Percentiles rank a stretch among this genome's conserved stretches.
phyloP scores from a whole-genome alignment of 139 green algal species.

The Gonium pectorale region DNA sequence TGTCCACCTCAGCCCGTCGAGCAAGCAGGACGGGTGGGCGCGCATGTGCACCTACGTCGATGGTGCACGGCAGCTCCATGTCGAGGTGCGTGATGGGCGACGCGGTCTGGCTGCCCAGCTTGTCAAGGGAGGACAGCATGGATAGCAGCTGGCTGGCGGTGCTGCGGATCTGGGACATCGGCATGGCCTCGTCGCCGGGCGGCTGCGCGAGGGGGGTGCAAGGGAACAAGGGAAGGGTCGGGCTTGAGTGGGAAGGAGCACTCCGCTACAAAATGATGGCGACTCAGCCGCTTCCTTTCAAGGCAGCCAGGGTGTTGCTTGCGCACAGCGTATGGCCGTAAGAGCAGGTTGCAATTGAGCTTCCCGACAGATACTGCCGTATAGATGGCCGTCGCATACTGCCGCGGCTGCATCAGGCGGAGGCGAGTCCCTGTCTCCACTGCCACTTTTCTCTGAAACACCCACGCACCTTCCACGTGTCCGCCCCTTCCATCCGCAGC shows the following conservation, averaged over 20 bases:
- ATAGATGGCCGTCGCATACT: no score
- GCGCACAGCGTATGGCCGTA: no score
- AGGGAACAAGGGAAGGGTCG: background rate
- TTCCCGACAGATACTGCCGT: no score
- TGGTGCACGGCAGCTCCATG: conserved; percentile 13
- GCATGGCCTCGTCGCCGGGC: background rate
- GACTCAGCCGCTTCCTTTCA: no score
- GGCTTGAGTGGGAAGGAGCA: no score
- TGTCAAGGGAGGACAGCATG: background rate
- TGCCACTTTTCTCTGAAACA: background rate
- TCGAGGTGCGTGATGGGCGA: conserved; percentile 16
- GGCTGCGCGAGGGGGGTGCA: background rate
- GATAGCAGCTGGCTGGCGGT: background rate
- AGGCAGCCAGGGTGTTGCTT: no score
- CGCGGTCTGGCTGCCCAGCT: background rate
- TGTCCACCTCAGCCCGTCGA: no score
- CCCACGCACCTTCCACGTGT: conserved; percentile 9
- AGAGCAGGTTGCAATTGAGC: no score
- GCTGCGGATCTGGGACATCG: background rate
- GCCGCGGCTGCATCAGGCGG: no score
- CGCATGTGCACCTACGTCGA: background rate
- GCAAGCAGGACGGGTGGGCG: no score
- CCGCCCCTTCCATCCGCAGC: conserved; percentile 17
- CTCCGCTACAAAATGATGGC: no score
- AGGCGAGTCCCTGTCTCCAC: background rate